Evolutionary conservation across 2,329 filamentous ascomycete genomes (phyloP), one percentile per base, ranked within the genome.

Genomic region (Penicillium polonicum): DNA sequence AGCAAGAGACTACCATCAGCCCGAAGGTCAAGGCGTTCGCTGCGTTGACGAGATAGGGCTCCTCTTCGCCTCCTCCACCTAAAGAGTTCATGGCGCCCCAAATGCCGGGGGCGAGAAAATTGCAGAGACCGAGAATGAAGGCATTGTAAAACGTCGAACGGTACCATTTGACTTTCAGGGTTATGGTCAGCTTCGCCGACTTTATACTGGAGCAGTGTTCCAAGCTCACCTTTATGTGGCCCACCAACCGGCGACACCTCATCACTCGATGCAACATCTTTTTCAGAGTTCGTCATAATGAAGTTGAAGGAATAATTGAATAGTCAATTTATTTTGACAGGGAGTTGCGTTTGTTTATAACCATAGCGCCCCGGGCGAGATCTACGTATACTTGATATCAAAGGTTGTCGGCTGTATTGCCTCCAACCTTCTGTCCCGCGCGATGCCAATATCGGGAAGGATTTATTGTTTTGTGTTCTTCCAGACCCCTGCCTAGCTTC

Each of bases 41-140:
- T 0, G 85, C 81, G 65, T 90, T 90, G 49, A 91, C 85, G 1
- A 90, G 79, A 65, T 85, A 81, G 0, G 88, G 88, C 9, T 81
- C 80, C 61, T 85, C 80, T 31, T 83, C 80, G 3, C 88, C 88
- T 48, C 88, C 88, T 1, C 86, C 88, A 10, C 88, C 88, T 0
- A 91, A 80, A 0, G 83, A 86, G 74, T 90, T 90, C 87, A 90
- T 88, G 8, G 86, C 87, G 13, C 80, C 82, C 88, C 88, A 90
- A 60, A 90, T 87, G 0, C 88, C 88, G 0, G 88, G 88, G 0
- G 88, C 87, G 1, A 85, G 78, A 60, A 91, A 84, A 67, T 88
- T 89, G 73, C 86, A 89, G 10, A 90, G 72, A 0, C 88, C 88
- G 1, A 91, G 81, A 39, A 91, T 83, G 33, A 86, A 82, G 51